Percentiles rank a stretch among this genome's conserved stretches.
phyloP scores from a whole-genome alignment of 805 yeast genomes.

The Yamadazyma philogaea region DNA sequence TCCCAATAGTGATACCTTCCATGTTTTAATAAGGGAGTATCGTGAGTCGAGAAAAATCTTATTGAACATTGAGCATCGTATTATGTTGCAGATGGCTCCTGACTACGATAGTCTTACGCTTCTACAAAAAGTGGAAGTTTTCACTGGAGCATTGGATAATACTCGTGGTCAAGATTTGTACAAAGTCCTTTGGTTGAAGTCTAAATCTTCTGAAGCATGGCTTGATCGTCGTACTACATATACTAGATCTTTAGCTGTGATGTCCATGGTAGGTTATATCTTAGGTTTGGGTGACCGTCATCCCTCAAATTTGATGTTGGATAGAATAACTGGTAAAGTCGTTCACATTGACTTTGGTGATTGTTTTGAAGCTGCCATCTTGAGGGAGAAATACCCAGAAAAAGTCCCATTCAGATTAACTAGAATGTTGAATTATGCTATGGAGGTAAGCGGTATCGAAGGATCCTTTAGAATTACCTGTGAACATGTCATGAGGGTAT shows the following conservation, averaged over 20 bases:
- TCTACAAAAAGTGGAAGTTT: constrained; percentile 92
- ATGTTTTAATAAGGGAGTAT: constrained; percentile 85
- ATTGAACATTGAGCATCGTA: constrained; percentile 88
- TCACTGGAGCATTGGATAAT: constrained; percentile 91
- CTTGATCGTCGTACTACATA: constrained; percentile 94
- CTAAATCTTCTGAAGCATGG: constrained; percentile 97
- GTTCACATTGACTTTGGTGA: constrained; percentile 98
- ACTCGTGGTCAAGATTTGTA: constrained; percentile 96
- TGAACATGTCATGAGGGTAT: constrained; percentile 93
- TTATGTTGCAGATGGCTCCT: constrained; percentile 97
- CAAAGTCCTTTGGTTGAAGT: constrained; percentile 93
- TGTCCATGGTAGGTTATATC: constrained; percentile 98
- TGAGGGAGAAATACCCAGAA: constrained; percentile 96
- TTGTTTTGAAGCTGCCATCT: constrained; percentile 96
- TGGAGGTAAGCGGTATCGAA: constrained; percentile 98
- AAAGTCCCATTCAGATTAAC: constrained; percentile 97
- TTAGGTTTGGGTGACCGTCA: constrained; percentile 97
- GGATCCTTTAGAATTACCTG: constrained; percentile 96
- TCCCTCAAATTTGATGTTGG: constrained; percentile 95
- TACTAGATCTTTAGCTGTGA: constrained; percentile 92
- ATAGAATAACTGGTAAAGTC: constrained; percentile 90
- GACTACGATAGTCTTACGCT: constrained; percentile 87
- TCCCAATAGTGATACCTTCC: constrained; percentile 95
- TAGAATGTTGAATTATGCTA: constrained; percentile 94
- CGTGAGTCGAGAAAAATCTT: constrained; percentile 88